Percentiles rank a stretch among this genome's conserved stretches.
Conservation (phyloP, 1,139 yeast species). For the Ashbya aceris region DNA sequence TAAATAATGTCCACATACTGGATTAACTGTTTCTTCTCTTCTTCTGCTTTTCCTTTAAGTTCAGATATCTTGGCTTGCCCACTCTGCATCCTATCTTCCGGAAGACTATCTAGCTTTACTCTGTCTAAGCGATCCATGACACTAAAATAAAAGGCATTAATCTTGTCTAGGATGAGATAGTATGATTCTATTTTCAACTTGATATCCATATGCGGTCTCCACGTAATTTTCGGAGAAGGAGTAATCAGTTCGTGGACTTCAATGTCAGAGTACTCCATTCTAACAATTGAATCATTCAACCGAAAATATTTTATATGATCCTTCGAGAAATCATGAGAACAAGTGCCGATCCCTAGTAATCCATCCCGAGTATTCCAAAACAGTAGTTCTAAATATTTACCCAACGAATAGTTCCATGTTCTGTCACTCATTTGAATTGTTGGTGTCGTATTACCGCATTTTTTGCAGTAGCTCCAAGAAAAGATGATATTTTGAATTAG, state of each 20-base stretch:
- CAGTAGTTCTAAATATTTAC: slow-evolving; percentile 78
- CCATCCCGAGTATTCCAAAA: slow-evolving; percentile 58
- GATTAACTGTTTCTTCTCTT: slow-evolving; percentile 43
- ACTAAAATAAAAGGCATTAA: slow-evolving; percentile 59
- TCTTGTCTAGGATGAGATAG: slow-evolving; percentile 43
- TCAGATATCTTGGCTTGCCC: slow-evolving; percentile 54
- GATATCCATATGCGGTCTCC: slow-evolving; percentile 68
- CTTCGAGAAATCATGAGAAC: slow-evolving; percentile 71
- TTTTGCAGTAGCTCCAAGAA: slow-evolving; percentile 89
- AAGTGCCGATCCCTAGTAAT: slow-evolving; percentile 43
- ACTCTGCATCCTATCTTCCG: slow-evolving; percentile 60
- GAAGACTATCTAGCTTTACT: slow-evolving; percentile 69
- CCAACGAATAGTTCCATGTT: slow-evolving; percentile 86
- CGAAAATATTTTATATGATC: slow-evolving; percentile 83
- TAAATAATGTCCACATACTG: slow-evolving; percentile 46
- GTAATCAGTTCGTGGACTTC: slow-evolving; percentile 70
- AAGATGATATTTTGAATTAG: slow-evolving; percentile 60
- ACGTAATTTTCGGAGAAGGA: slow-evolving; percentile 63
- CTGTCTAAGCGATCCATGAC: slow-evolving; percentile 62
- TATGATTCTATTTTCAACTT: slow-evolving; percentile 58
- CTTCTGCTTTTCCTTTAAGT: slow-evolving; percentile 43
- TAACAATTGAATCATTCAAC: slow-evolving; percentile 65
- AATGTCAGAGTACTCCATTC: slow-evolving; percentile 67
- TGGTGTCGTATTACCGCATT: slow-evolving; percentile 69
- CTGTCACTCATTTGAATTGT: slow-evolving; percentile 79